Conservation (phyloP, 1,139 yeast species). For the Magnusiomyces paraingens region DNA sequence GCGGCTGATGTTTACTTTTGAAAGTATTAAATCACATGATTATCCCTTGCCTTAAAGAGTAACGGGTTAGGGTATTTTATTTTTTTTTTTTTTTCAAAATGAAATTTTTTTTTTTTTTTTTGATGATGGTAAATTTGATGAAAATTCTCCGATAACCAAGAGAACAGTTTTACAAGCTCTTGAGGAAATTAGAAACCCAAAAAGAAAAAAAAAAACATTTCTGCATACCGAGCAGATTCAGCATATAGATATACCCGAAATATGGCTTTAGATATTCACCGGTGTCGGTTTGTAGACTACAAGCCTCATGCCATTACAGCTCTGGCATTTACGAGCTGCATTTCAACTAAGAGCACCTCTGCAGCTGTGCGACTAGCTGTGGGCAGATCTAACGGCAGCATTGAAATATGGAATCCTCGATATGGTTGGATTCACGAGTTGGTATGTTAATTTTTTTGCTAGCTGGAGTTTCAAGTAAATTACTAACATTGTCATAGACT, state of each 20-base stretch:
- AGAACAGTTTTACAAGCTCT: too few species aligned
- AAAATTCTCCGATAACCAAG: not conserved
- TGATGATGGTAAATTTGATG: not conserved
- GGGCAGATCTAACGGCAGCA: conserved; percentile 90
- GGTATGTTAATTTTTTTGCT: conserved; percentile 4
- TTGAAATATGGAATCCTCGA: conserved; percentile 93
- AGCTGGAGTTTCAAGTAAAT: too few species aligned
- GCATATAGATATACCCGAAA: not conserved
- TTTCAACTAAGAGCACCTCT: conserved; percentile 47
- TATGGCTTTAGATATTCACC: conserved; percentile 60
- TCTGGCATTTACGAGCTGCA: conserved; percentile 68
- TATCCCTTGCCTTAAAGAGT: not conserved
- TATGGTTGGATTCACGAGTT: conserved; percentile 49
- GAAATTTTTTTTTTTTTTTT: not conserved
- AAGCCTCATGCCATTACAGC: conserved; percentile 83
- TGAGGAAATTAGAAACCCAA: too few species aligned
- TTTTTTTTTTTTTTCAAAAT: not conserved
- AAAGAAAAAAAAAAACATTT: too few species aligned
- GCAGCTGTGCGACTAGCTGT: conserved; percentile 72
- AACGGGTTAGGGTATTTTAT: not conserved
- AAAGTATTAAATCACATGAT: not conserved
- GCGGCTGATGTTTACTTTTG: not conserved
- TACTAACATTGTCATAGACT: conserved; percentile 28
- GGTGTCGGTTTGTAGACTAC: conserved; percentile 89
- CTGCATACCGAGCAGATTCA: too few species aligned